Base-by-base conservation (phyloP, 2,329 filamentous ascomycete species). In the Aphanocladium album region DNA sequence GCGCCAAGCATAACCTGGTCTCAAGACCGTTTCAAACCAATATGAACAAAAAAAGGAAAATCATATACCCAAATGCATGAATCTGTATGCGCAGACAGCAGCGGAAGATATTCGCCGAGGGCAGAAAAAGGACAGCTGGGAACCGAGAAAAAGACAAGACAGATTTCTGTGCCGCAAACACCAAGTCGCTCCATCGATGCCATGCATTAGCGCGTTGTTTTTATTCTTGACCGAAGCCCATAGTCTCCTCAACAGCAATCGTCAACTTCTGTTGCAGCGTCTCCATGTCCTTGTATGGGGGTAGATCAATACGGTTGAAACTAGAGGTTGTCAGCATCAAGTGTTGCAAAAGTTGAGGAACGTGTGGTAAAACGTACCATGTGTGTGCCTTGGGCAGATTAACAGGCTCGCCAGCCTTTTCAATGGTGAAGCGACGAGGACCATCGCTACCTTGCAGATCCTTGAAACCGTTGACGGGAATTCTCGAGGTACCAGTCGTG, bases 381-480 rank as follows among this genome's bases (percentile, higher is more conserved):
- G 95, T 99, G 74, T 99, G 95, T 62, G 92, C 95, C 79, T 99
- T 99, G 35, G 95, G 95, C 71, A 99, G 75, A 68, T 97, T 96
- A 63, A 83, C 86, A 57, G 93, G 81, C 72, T 98, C 95, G 62
- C 95, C 95, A 41, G 93, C 91, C 79, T 98, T 98, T 75, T 99
- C 95, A 74, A 99, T 98, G 1, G 95, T 99, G 71, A 99, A 99
- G 64, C 95, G 82, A 76, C 95, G 84, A 11, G 95, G 95, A 3
- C 95, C 95, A 73, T 99, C 95, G 67, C 92, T 96, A 45, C 95
- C 95, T 76, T 99, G 95, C 56, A 99, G 80, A 81, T 99, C 95
- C 79, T 99, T 99, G 84, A 99, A 99, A 8, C 95, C 95, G 74
- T 99, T 99, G 77, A 99, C 95, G 1, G 95, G 95, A 67, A 99